Conservation (phyloP, 2,329 filamentous ascomycete species). For the Hypoxylon sp. region DNA sequence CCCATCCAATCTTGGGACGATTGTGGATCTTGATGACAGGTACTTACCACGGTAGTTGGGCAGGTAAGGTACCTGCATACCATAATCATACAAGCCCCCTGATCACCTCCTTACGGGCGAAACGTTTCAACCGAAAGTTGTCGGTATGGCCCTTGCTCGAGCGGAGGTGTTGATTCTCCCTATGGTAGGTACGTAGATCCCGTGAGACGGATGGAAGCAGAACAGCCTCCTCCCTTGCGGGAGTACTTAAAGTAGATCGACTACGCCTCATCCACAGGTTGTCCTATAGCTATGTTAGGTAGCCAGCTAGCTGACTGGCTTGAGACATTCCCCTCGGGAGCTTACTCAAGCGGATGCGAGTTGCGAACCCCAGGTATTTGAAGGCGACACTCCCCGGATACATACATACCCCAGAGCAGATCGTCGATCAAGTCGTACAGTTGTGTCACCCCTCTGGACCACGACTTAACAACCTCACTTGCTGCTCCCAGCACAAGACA, state of each 20-base stretch:
- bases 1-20: neutral
- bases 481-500: neutral
- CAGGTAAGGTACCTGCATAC: slow-evolving; percentile 27
- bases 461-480: neutral
- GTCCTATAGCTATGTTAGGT: slow-evolving; percentile 7
- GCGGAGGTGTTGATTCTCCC: slow-evolving; percentile 12
- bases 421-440: slow-evolving; percentile 4
- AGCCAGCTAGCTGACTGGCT: slow-evolving; percentile 13
- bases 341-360: slow-evolving; percentile 17
- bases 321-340: slow-evolving; percentile 19
- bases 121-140: slow-evolving; percentile 38
- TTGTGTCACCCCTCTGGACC: neutral
- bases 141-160: slow-evolving; percentile 25
- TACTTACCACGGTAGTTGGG: slow-evolving; percentile 2
- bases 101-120: slow-evolving; percentile 20
- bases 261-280: slow-evolving; percentile 30
- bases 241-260: slow-evolving; percentile 27
- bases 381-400: slow-evolving; percentile 15
- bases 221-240: slow-evolving; percentile 19
- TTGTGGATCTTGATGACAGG: slow-evolving; percentile 20
- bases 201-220: slow-evolving; percentile 14
- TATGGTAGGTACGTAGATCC: slow-evolving; percentile 28
- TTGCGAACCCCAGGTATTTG: slow-evolving; percentile 13
- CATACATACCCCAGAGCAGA: slow-evolving; percentile 1
- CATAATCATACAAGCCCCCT: slow-evolving; percentile 8